These are phyloP conservation scores for Rhipidocladum racemiflorum DNA, from an alignment of 176 grass and related monocot species.

Conservation along the genomic window DNA sequence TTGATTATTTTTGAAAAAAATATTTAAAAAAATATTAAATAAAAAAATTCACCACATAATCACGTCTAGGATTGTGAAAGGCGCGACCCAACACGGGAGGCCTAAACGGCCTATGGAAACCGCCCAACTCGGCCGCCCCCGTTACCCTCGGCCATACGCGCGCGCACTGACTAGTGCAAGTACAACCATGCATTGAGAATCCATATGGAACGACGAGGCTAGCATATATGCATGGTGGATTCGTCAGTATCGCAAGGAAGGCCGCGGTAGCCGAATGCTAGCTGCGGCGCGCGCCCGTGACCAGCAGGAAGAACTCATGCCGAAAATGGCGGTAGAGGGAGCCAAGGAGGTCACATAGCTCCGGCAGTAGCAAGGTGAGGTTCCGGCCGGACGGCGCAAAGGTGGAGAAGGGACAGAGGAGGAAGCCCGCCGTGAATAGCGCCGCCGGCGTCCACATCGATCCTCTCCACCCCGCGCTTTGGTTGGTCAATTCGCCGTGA, in stretches of 20 bases:
- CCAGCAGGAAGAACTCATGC: constrained; percentile 13
- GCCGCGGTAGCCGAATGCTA: neutral
- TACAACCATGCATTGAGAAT: neutral
- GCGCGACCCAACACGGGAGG: no score
- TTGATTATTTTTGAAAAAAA: no score
- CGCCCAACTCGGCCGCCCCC: no score
- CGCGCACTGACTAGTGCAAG: neutral
- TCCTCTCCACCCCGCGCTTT: neutral
- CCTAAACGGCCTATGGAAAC: no score
- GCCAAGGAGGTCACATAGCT: constrained; percentile 40
- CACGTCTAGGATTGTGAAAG: no score
- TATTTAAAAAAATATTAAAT: no score
- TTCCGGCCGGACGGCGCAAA: constrained; percentile 43
- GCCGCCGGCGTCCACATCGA: constrained; percentile 11
- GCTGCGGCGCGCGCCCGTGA: neutral
- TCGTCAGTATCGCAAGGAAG: neutral
- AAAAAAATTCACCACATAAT: no score
- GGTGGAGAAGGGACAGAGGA: constrained; percentile 40
- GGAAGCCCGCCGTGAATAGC: constrained; percentile 43
- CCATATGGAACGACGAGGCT: neutral
- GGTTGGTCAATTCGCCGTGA: neutral
- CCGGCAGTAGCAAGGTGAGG: constrained; percentile 52
- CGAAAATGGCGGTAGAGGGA: constrained; percentile 35
- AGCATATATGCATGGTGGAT: neutral
- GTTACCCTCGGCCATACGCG: no score